Evolutionary conservation across 2,329 filamentous ascomycete species (phyloP), one percentile per base, ranked within the genome.

Genomic region (Annulohypoxylon truncatum): DNA sequence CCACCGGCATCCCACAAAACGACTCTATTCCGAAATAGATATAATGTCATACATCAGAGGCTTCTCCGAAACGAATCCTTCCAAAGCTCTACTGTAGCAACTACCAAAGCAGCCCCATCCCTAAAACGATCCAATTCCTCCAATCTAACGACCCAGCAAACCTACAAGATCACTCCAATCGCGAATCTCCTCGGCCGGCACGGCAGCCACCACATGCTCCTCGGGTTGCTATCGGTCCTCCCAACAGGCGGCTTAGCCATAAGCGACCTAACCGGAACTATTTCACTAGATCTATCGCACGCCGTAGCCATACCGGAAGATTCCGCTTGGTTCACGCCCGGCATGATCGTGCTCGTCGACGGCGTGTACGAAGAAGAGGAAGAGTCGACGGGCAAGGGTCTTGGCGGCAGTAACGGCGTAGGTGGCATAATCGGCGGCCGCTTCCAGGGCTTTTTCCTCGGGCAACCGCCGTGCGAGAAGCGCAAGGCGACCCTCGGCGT

Each of bases 361-460:
- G 96, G 96, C 5, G 89, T 95, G n/a, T 99, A 99, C 75, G 94
- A 97, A 77, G 96, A 98, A 77, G 94, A 97, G 72, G 93, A 94
- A 66, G 87, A 90, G 67, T 89, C 88, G 18, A 81, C 84, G 1
- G 89, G 90, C 13, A 90, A 89, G 18, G 89, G 88, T 0, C 83
- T 96, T 3, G 92, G 92, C 53, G 90, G 91, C 4, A 91, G 89
- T 69, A 91, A 89, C 50, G 95, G 95, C 42, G 89, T 97, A 24
- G 95, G 95, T 40, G 95, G 94, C 12, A 92, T 91, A 0, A 93
- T 98, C 61, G 94, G 94, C n/a, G 96, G 96, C 4, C 91, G 90
- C 52, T 97, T 99, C 72, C 87, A 97, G 61, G 94, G 90, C 0
- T 94, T 97, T 78, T 95, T 94, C 62, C 90, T 99, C 58, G 94